Evolutionary conservation across 2,329 filamentous ascomycete species (phyloP).

Genomic region (Apiospora marii): DNA sequence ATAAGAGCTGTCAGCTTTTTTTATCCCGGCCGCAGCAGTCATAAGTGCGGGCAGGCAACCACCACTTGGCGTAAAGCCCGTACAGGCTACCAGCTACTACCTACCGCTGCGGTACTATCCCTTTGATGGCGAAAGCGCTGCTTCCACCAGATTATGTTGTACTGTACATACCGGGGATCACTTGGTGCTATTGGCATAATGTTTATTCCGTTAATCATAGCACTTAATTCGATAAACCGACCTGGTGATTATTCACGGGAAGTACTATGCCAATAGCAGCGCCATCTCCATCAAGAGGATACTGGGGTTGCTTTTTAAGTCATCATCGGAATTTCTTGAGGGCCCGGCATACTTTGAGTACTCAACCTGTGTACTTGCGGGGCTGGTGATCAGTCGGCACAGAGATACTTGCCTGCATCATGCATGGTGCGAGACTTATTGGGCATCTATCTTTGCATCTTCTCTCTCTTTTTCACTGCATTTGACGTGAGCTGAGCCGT

Average conservation of each 20-base stretch:
- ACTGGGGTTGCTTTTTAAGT: too few relatives aligned
- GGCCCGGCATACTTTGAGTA: not conserved
- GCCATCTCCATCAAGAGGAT: too few relatives aligned
- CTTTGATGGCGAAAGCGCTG: too few relatives aligned
- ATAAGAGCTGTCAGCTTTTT: constrained; percentile 5
- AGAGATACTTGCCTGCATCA: constrained; percentile 4
- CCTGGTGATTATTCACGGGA: too few relatives aligned
- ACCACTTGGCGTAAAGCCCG: not conserved
- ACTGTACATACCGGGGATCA: too few relatives aligned
- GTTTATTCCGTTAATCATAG: too few relatives aligned
- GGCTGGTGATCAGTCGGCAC: constrained; percentile 2
- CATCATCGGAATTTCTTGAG: too few relatives aligned
- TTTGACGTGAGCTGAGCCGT: not conserved
- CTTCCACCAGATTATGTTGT: too few relatives aligned
- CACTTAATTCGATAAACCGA: too few relatives aligned
- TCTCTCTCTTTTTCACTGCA: not conserved
- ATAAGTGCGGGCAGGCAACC: not conserved
- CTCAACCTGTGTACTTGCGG: not conserved
- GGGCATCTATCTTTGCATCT: not conserved
- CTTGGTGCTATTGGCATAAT: too few relatives aligned
- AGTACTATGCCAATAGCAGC: too few relatives aligned
- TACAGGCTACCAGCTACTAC: not conserved
- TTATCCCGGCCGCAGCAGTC: not conserved
- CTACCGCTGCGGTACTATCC: not conserved
- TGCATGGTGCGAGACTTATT: constrained; percentile 1